Evolutionary conservation across 306 rosid species (phyloP).

Genomic region (Canavalia ensiformis): DNA sequence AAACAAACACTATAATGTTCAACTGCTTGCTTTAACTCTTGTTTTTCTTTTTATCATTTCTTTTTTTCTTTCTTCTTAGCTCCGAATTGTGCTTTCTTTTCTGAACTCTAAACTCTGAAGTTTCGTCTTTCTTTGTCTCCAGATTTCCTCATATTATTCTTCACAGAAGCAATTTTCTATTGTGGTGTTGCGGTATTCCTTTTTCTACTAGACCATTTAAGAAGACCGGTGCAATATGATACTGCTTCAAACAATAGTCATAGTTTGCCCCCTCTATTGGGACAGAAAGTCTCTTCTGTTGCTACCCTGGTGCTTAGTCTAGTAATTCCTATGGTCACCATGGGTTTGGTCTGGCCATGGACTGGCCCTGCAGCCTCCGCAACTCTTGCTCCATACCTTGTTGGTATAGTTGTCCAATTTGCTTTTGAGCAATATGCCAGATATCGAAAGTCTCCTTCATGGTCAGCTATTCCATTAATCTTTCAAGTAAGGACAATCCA

Average conservation of each 20-base stretch:
- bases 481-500: constrained; percentile 74
- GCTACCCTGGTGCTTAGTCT: constrained; percentile 88
- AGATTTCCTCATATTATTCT: constrained; percentile 98
- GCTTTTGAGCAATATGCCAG: constrained; percentile 98
- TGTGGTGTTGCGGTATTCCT: constrained; percentile 88
- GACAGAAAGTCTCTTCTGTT: constrained; percentile 83
- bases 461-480: constrained; percentile 93
- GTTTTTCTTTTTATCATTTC: background rate
- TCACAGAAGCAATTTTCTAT: constrained; percentile 97
- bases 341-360: constrained; percentile 99
- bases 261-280: constrained; percentile 63
- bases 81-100: constrained; percentile 37
- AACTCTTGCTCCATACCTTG: constrained; percentile 95
- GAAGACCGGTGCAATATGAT: constrained; percentile 65
- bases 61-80: background rate
- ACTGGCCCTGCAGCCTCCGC: constrained; percentile 99
- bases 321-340: constrained; percentile 96
- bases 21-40: constrained; percentile 32
- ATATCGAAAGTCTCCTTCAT: constrained; percentile 80
- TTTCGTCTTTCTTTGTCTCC: constrained; percentile 49
- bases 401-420: constrained; percentile 95
- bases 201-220: constrained; percentile 69
- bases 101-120: constrained; percentile 45
- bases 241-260: constrained; percentile 46
- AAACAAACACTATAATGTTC: constrained; percentile 20